These are phyloP conservation scores for Colletotrichum acutatum DNA, from an alignment of 2,329 filamentous ascomycete genomes.

Conservation along the genomic window DNA sequence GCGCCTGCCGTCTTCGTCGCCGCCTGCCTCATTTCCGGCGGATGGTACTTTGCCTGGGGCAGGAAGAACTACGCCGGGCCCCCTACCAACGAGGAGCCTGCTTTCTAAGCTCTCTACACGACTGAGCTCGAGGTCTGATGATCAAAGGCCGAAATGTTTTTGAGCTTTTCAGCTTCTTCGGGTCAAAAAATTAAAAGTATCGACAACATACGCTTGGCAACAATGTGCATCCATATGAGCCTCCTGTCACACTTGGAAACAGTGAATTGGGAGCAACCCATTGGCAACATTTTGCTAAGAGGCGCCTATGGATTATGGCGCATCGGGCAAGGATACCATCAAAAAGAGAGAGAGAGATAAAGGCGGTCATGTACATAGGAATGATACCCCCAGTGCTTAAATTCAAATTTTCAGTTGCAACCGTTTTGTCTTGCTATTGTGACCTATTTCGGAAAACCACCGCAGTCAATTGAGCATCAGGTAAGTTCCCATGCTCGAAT, in stretches of 20 bases:
- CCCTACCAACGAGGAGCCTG: constrained; percentile 54
- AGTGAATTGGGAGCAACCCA: constrained; percentile 7
- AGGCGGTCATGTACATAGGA: constrained; percentile 30
- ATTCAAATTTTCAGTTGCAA: constrained; percentile 12
- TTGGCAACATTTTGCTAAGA: neutral
- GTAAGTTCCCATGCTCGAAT: neutral
- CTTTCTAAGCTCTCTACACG: constrained; percentile 22
- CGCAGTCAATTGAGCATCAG: too few species aligned
- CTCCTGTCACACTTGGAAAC: constrained; percentile 12
- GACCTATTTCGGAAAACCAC: too few species aligned
- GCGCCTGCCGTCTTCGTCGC: constrained; percentile 79
- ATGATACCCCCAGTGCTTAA: constrained; percentile 35
- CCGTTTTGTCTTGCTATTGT: neutral
- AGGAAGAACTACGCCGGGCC: constrained; percentile 75
- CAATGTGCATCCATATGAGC: neutral
- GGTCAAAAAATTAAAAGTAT: neutral
- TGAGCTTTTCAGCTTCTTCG: neutral
- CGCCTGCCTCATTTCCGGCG: constrained; percentile 68
- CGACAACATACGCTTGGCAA: neutral
- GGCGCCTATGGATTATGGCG: constrained; percentile 21
- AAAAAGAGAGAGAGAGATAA: neutral
- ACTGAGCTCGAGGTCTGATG: neutral
- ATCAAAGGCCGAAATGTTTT: neutral
- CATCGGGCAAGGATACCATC: constrained; percentile 7
- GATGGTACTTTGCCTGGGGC: constrained; percentile 78